Evolutionary conservation across 768 basidiomycete species (phyloP), one percentile per base, ranked within the genome.

Genomic region (Boletellus ananas): DNA sequence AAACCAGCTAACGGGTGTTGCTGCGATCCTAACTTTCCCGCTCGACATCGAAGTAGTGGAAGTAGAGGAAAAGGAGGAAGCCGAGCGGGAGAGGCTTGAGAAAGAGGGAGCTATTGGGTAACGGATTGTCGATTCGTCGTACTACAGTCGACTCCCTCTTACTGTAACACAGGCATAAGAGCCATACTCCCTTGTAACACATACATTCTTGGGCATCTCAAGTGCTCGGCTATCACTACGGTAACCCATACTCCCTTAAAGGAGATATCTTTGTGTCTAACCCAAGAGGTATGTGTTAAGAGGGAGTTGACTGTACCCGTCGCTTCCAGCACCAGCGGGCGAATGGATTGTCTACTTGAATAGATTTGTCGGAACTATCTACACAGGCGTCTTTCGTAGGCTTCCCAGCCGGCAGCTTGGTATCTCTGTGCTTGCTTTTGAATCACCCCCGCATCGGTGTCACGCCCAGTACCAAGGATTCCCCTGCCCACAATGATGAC

Each of bases 401-500:
- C 94, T 29, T 79, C 74, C 96, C 96, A 99, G 1, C 95, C 95
- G 55, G 85, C 92, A 40, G 70, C 70, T 67, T 78, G 80, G 66
- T 98, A 99, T 63, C 84, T 76, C 63, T 88, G 80, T n/a, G 94
- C 92, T 63, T 91, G 87, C 17, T 66, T 72, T 51, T 68, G 66
- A 27, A 76, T 73, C 45, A 77, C 75, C 7, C 55, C 55, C 7
- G 66, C 58, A 37, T 75, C 65, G 16, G 75, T 60, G 20, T 71
- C 70, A 29, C 70, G 71, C 13, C 74, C 73, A 39, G 78, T 74
- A 17, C 90, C 92, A 67, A 96, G 94, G 34, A 99, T 85, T 0
- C 96, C 96, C 52, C 96, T 76, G 25, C 96, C 96, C 40, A 99
- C 96, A 51, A 99, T 98, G 64, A 98, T 98, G 18, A 98, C 79